These are phyloP conservation scores for Kockiozyma suomiensis DNA, from an alignment of 805 yeast species.

Conservation along the genomic window DNA sequence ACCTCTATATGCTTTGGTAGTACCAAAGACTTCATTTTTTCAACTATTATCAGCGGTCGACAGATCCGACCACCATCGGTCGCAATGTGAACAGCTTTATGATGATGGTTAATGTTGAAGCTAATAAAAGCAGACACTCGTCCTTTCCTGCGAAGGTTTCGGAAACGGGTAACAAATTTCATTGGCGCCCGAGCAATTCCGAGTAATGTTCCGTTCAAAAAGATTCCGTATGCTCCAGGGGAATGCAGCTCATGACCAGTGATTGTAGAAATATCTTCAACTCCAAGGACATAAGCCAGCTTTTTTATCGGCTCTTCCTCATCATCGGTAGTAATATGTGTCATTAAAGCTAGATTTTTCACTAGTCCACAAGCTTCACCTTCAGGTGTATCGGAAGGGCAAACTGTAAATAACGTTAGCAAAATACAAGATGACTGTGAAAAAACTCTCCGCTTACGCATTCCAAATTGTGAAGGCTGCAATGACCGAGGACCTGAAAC, in stretches of 20 bases:
- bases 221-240: conserved; percentile 78
- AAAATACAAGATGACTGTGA: not conserved
- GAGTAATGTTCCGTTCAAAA: conserved; percentile 89
- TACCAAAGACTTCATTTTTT: conserved; percentile 70
- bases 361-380: conserved; percentile 99
- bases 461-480: conserved; percentile 98
- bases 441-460: conserved; percentile 49
- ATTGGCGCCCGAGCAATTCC: conserved; percentile 88
- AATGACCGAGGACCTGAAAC: conserved; percentile 98
- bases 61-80: conserved; percentile 99
- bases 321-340: conserved; percentile 97
- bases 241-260: conserved; percentile 84
- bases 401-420: conserved; percentile 45
- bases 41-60: conserved; percentile 90
- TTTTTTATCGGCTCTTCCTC: conserved; percentile 86
- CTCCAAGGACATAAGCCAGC: conserved; percentile 80
- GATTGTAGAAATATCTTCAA: conserved; percentile 77
- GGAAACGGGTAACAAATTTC: conserved; percentile 76
- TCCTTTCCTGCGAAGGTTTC: conserved; percentile 80
- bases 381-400: conserved; percentile 99
- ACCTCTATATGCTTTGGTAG: conserved; percentile 63
- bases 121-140: conserved; percentile 88
- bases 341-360: conserved; percentile 94
- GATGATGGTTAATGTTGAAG: conserved; percentile 86
- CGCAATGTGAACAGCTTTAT: conserved; percentile 92